A percentile compares a stretch with the other conserved stretches of the same genome.
phyloP scores from a whole-genome alignment of 768 basidiomycete genomes.

The Lactarius hengduanensis region DNA sequence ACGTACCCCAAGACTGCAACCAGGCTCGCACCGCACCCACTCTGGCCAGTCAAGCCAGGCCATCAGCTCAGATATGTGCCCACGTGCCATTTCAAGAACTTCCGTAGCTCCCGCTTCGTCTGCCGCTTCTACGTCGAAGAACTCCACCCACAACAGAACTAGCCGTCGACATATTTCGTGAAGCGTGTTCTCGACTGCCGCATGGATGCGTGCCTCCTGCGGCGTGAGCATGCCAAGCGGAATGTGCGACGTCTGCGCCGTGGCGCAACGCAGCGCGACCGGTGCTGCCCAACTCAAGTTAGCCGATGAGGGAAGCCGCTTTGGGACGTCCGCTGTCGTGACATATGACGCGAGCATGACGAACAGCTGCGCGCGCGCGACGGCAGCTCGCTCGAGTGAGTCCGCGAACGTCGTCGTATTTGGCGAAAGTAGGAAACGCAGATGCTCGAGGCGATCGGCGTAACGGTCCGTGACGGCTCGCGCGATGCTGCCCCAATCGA shows the following conservation, averaged over 20 bases:
- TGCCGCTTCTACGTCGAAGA: constrained; percentile 29
- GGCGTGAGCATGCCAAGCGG: constrained; percentile 19
- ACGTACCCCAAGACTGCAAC: constrained; percentile 27
- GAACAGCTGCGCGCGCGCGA: constrained; percentile 19
- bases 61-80: constrained; percentile 25
- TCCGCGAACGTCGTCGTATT: neutral
- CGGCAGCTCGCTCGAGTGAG: constrained; percentile 8
- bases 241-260: constrained; percentile 11
- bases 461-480: constrained; percentile 44
- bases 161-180: constrained; percentile 26
- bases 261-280: constrained; percentile 25
- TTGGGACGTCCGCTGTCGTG: constrained; percentile 24
- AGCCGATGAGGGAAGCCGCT: constrained; percentile 1
- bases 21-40: constrained; percentile 28
- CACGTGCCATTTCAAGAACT: constrained; percentile 3
- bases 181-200: constrained; percentile 18
- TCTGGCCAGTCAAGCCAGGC: constrained; percentile 30
- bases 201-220: constrained; percentile 25
- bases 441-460: constrained; percentile 42
- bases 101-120: neutral
- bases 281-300: constrained; percentile 24
- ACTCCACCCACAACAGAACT: constrained; percentile 24
- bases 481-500: constrained; percentile 45
- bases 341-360: constrained; percentile 35
- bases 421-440: constrained; percentile 32